Percentiles rank a stretch among this genome's conserved stretches.
Evolutionary conservation across 441 rosid species (phyloP).

Genomic region (Euphorbia schlechtendalii): DNA sequence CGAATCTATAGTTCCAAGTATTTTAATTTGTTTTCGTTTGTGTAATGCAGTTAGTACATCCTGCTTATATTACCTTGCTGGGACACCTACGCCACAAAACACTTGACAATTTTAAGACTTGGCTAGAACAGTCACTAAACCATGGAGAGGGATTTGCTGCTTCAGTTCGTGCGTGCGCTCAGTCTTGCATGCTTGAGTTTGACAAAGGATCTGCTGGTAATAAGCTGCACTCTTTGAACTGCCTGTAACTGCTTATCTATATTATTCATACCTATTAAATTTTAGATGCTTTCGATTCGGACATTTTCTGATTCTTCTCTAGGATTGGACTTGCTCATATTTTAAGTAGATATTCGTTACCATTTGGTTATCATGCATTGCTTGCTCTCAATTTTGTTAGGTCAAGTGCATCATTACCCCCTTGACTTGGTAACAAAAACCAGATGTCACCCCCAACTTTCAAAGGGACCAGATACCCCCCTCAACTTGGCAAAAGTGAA

Average conservation of each 20-base stretch:
- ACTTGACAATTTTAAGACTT: slow-evolving; percentile 48
- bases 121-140: slow-evolving; percentile 43
- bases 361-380: slow-evolving; percentile 1
- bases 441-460: too few relatives aligned
- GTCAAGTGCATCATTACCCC: too few relatives aligned
- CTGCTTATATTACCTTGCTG: slow-evolving; percentile 48
- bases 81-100: slow-evolving; percentile 51
- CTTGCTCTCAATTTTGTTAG: neutral
- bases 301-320: neutral
- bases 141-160: slow-evolving; percentile 59
- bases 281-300: too few relatives aligned
- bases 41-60: slow-evolving; percentile 45
- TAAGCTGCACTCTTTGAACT: neutral
- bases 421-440: too few relatives aligned
- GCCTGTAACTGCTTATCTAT: neutral
- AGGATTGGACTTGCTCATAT: neutral
- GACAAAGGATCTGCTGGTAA: slow-evolving; percentile 69
- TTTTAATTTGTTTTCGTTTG: slow-evolving; percentile 4
- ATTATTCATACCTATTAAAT: neutral
- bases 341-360: neutral
- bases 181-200: slow-evolving; percentile 49
- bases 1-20: neutral
- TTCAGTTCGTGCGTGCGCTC: slow-evolving; percentile 41
- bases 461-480: too few relatives aligned
- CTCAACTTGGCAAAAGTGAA: too few relatives aligned